Percentiles rank a stretch among this genome's conserved stretches.
phyloP scores from a whole-genome alignment of 164 flowering plant species.

The Euptelea pleiosperma region DNA sequence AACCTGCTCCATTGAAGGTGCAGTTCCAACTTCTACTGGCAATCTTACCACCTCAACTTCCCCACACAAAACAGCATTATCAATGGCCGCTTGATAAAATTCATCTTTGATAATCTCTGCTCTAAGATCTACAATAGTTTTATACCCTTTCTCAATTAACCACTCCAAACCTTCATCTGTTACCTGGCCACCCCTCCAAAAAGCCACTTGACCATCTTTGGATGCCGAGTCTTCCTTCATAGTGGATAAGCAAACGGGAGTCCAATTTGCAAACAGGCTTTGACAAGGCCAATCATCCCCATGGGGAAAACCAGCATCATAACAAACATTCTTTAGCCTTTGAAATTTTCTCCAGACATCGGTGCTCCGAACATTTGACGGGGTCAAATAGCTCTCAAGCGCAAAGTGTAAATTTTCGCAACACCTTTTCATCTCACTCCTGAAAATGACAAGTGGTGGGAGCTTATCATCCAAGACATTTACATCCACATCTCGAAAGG shows the following conservation, averaged over 20 bases:
- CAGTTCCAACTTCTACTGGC: slow-evolving; percentile 76
- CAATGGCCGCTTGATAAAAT: slow-evolving; percentile 53
- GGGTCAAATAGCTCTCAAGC: slow-evolving; percentile 69
- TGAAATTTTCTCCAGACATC: slow-evolving; percentile 89
- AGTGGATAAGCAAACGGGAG: slow-evolving; percentile 52
- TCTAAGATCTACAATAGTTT: slow-evolving; percentile 87
- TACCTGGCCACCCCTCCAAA: slow-evolving; percentile 90
- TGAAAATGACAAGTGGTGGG: slow-evolving; percentile 85
- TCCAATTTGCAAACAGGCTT: slow-evolving; percentile 83
- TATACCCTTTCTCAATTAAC: slow-evolving; percentile 67
- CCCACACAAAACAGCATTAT: slow-evolving; percentile 53
- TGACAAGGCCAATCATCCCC: slow-evolving; percentile 62
- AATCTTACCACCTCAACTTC: slow-evolving; percentile 60
- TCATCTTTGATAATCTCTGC: slow-evolving; percentile 77
- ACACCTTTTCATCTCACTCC: slow-evolving; percentile 89
- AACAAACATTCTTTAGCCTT: slow-evolving; percentile 83
- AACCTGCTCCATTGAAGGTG: slow-evolving; percentile 88
- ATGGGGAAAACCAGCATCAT: slow-evolving; percentile 90
- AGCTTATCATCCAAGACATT: slow-evolving; percentile 53
- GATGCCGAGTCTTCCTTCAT: slow-evolving; percentile 43
- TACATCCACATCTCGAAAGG: slow-evolving; percentile 41
- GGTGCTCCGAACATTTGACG: slow-evolving; percentile 51
- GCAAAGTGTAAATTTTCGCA: slow-evolving; percentile 84
- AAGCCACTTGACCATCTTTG: slow-evolving; percentile 55
- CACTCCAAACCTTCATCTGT: slow-evolving; percentile 83